Evolutionary conservation across 768 basidiomycete genomes (phyloP), one percentile per base, ranked within the genome.

Genomic region (Rhodotorula babjevae): DNA sequence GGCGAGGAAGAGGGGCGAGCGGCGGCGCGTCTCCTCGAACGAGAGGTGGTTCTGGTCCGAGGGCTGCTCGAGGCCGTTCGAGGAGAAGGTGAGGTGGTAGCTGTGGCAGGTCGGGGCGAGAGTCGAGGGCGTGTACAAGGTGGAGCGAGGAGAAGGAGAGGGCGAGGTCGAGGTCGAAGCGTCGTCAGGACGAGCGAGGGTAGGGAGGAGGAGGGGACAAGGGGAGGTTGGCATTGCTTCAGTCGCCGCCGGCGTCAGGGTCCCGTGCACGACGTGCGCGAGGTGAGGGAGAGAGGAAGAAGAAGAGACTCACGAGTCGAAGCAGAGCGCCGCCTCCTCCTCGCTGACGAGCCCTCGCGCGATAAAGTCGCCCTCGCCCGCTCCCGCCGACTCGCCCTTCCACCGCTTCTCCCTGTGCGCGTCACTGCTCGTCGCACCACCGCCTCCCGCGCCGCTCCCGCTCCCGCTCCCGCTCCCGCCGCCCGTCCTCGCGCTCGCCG

Each of bases 301-400:
- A 14, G 8, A 36, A 29, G 40, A 15, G 46, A 63, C 68, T 63
- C 62, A 74, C 68, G 63, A 61, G 1, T 74, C 73, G 36, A 64
- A 74, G 66, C 69, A 70, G 62, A 68, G 67, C 53, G 33, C 31
- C 58, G 73, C 73, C 50, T 74, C 73, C 27, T 74, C 73, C 47
- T 70, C 73, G 11, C 50, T 61, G 15, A 74, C 64, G 66, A 67
- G 53, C 29, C 73, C 73, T 23, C 73, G 57, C 42, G 65, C 52
- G 55, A 74, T 68, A 67, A 74, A 74, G 60, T 74, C 73, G 53
- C 44, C 55, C 61, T 46, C 60, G 18, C 27, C 59, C 18, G 9
- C 19, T 9, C 23, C 23, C 8, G 23, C 46, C 19, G 58, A 49
- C 7, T 72, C 73, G 36, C 68, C 73, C 47, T 74, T 74, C 69